phyloP scores from a whole-genome alignment of 164 flowering plant species.

The Hamamelis virginiana region DNA sequence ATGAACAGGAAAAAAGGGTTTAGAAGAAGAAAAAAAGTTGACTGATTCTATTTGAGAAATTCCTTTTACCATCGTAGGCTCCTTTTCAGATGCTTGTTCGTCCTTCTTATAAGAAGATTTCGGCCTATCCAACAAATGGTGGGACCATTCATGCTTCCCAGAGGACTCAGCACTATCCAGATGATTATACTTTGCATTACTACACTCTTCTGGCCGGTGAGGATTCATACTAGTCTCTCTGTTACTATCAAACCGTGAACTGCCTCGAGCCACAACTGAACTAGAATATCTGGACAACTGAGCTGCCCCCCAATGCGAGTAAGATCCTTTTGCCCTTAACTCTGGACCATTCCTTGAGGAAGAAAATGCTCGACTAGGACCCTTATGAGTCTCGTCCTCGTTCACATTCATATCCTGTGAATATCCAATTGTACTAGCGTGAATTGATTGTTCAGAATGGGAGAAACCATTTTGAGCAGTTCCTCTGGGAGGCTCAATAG shows the following conservation, averaged over 20 bases:
- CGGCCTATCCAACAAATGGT: conserved; percentile 44
- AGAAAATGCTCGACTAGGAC: conserved; percentile 14
- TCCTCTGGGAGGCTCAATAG: conserved; percentile 51
- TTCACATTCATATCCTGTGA: conserved; percentile 16
- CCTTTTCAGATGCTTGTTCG: conserved; percentile 34
- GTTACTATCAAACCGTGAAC: conserved; percentile 32
- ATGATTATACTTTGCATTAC: conserved; percentile 27
- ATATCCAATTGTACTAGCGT: conserved; percentile 25
- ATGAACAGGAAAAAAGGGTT: background rate
- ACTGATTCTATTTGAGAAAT: background rate
- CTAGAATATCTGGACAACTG: conserved; percentile 49
- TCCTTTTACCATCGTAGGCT: conserved; percentile 35
- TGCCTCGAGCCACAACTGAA: conserved; percentile 49
- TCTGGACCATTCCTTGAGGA: conserved; percentile 36
- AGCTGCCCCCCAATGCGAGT: conserved; percentile 29
- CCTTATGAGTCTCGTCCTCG: conserved; percentile 20
- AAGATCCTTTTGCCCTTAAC: conserved; percentile 43
- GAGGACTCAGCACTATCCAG: conserved; percentile 42
- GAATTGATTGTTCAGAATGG: conserved; percentile 35
- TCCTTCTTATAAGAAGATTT: conserved; percentile 47
- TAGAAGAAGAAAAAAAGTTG: background rate
- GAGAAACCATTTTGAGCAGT: conserved; percentile 21
- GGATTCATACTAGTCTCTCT: conserved; percentile 31
- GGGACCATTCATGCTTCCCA: conserved; percentile 42
- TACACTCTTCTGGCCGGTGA: conserved; percentile 42